phyloP scores from a whole-genome alignment of 169 alveolate genomes.

The Cryptosporidium sp. region DNA sequence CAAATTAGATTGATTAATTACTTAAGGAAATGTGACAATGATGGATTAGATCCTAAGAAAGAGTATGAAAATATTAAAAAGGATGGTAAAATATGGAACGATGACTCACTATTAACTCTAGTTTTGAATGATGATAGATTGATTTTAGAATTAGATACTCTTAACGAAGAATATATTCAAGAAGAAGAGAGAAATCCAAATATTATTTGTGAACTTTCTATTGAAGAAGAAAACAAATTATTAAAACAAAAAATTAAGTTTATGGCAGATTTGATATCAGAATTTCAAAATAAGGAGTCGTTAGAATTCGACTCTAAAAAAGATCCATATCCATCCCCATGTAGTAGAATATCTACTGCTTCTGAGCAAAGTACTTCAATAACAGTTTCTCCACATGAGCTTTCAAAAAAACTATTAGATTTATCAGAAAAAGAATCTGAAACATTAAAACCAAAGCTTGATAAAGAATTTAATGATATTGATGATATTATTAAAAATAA shows the following conservation, averaged over 20 bases:
- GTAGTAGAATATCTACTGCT: constrained; percentile 15
- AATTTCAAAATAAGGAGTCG: constrained; percentile 6
- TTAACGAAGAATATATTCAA: neutral
- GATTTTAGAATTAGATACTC: constrained; percentile 41
- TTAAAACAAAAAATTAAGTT: constrained; percentile 29
- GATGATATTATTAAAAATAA: neutral
- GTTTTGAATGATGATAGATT: constrained; percentile 46
- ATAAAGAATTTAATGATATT: neutral
- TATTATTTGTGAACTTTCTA: constrained; percentile 20
- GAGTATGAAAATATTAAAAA: constrained; percentile 18
- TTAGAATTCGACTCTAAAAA: neutral
- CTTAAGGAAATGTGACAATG: constrained; percentile 28
- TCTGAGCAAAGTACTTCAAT: neutral
- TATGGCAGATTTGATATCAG: constrained; percentile 13
- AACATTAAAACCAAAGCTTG: neutral
- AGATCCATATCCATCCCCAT: constrained; percentile 49
- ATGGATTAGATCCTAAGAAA: constrained; percentile 18
- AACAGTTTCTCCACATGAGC: neutral
- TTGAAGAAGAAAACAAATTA: constrained; percentile 54
- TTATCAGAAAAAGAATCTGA: constrained; percentile 4
- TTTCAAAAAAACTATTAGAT: neutral
- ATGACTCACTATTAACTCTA: constrained; percentile 13
- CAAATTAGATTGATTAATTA: constrained; percentile 40
- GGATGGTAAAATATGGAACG: constrained; percentile 29
- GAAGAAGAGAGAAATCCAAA: constrained; percentile 8